Evolutionary conservation across 257 asterid genomes (phyloP).

Genomic region (Przewalskia tangutica): DNA sequence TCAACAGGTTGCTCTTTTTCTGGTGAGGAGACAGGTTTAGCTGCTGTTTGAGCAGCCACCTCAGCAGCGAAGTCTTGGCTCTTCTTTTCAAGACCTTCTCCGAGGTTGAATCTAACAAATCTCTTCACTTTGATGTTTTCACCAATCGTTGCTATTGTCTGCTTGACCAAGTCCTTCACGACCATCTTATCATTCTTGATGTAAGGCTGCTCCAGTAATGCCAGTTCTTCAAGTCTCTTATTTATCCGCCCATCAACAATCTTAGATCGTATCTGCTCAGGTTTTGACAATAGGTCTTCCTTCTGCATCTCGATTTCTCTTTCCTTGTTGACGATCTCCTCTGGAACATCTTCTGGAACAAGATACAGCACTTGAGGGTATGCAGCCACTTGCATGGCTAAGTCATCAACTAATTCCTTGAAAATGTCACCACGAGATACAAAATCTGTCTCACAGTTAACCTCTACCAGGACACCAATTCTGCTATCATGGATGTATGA

Average conservation of each 20-base stretch:
- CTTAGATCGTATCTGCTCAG: conserved; percentile 83
- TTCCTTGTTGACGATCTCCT: conserved; percentile 65
- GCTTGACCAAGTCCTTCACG: conserved; percentile 92
- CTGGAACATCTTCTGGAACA: conserved; percentile 63
- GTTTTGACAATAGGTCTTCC: conserved; percentile 79
- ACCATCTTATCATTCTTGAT: conserved; percentile 79
- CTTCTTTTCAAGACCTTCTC: conserved; percentile 95
- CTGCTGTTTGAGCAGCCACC: conserved; percentile 95
- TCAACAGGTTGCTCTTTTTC: conserved; percentile 43
- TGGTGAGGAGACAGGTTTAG: conserved; percentile 41
- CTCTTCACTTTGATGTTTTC: conserved; percentile 88
- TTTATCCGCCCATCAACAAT: conserved; percentile 86
- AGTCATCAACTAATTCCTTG: conserved; percentile 74
- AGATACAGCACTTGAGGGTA: conserved; percentile 87
- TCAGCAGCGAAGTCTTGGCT: conserved; percentile 95
- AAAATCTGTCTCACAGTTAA: conserved; percentile 92
- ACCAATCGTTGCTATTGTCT: conserved; percentile 81
- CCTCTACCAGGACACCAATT: conserved; percentile 87
- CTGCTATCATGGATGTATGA: conserved; percentile 90
- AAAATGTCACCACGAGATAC: conserved; percentile 95
- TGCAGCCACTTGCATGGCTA: conserved; percentile 99
- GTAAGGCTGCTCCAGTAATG: conserved; percentile 84
- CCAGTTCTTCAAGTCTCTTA: conserved; percentile 81
- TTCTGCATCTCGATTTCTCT: conserved; percentile 85
- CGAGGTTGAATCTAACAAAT: conserved; percentile 75